Percentiles rank a stretch among this genome's conserved stretches.
phyloP scores from a whole-genome alignment of 768 basidiomycete genomes.

The Porpolomopsis calyptriformis region DNA sequence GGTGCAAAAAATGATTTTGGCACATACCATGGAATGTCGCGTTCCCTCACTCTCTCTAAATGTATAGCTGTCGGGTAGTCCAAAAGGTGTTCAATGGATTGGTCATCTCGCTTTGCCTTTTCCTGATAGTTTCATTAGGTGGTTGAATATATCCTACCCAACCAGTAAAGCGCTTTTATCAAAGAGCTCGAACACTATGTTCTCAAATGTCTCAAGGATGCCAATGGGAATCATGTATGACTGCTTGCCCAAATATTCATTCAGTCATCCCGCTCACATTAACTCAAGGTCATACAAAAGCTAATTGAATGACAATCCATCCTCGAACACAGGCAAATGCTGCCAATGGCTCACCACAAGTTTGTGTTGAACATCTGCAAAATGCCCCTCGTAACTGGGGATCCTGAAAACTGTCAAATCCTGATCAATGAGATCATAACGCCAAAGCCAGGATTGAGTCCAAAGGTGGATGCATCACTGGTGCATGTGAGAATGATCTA shows the following conservation, averaged over 20 bases:
- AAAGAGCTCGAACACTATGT: constrained; percentile 72
- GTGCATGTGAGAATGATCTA: too few species aligned
- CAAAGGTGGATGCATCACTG: too few species aligned
- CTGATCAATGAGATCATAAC: constrained; percentile 78
- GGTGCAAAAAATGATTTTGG: constrained; percentile 60
- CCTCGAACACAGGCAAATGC: constrained; percentile 73
- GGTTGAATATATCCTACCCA: constrained; percentile 67
- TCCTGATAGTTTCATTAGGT: constrained; percentile 39
- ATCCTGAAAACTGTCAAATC: constrained; percentile 48
- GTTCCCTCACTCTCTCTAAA: constrained; percentile 74
- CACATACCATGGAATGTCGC: constrained; percentile 65
- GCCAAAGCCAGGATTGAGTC: too few species aligned
- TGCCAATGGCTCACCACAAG: constrained; percentile 76
- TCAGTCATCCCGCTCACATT: constrained; percentile 4
- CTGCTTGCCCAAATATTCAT: constrained; percentile 1
- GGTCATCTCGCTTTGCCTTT: not conserved
- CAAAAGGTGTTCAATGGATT: constrained; percentile 54
- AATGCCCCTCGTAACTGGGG: constrained; percentile 67
- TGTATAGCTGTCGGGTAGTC: constrained; percentile 94
- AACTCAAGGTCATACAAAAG: constrained; percentile 70
- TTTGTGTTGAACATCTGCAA: constrained; percentile 95
- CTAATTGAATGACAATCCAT: constrained; percentile 85
- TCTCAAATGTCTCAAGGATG: constrained; percentile 77
- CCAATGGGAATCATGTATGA: constrained; percentile 91
- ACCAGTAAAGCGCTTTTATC: constrained; percentile 68